These are phyloP conservation scores for Apiospora pterosperma DNA, from an alignment of 2,329 filamentous ascomycete genomes.

Conservation along the genomic window DNA sequence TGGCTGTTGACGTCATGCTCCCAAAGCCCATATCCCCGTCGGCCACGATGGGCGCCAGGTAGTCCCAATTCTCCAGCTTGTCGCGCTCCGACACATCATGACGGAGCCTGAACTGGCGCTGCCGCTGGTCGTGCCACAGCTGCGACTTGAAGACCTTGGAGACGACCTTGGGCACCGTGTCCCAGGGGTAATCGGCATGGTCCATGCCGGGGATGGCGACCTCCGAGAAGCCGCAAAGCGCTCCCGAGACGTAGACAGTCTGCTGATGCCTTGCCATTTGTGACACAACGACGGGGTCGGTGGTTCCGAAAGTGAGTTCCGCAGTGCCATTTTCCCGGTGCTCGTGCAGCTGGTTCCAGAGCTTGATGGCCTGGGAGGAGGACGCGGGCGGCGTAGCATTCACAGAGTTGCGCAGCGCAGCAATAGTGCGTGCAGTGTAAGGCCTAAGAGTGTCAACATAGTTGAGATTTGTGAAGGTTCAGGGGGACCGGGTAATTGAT, in stretches of 20 bases:
- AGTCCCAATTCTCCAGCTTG: slow-evolving; percentile 33
- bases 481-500: no score
- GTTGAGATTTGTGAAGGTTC: slow-evolving; percentile 13
- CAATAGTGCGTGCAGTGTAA: slow-evolving; percentile 29
- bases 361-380: slow-evolving; percentile 30
- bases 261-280: slow-evolving; percentile 35
- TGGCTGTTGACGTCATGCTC: slow-evolving; percentile 34
- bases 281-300: slow-evolving; percentile 30
- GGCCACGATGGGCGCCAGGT: slow-evolving; percentile 35
- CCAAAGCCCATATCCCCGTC: slow-evolving; percentile 42
- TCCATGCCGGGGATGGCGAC: slow-evolving; percentile 35
- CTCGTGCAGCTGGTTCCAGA: slow-evolving; percentile 31
- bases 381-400: slow-evolving; percentile 23
- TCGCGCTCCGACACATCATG: slow-evolving; percentile 26
- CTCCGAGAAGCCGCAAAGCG: slow-evolving; percentile 34
- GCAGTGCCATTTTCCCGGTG: slow-evolving; percentile 30
- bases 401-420: slow-evolving; percentile 28
- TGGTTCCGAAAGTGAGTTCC: slow-evolving; percentile 35
- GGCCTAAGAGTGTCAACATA: slow-evolving; percentile 20
- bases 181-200: slow-evolving; percentile 39
- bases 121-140: slow-evolving; percentile 37
- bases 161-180: slow-evolving; percentile 38
- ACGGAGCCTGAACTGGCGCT: slow-evolving; percentile 32
- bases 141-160: slow-evolving; percentile 36
- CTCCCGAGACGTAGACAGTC: slow-evolving; percentile 38